Base-by-base conservation (phyloP, 371 early-diverging fungal species). In the Zancudomyces culisetae region DNA sequence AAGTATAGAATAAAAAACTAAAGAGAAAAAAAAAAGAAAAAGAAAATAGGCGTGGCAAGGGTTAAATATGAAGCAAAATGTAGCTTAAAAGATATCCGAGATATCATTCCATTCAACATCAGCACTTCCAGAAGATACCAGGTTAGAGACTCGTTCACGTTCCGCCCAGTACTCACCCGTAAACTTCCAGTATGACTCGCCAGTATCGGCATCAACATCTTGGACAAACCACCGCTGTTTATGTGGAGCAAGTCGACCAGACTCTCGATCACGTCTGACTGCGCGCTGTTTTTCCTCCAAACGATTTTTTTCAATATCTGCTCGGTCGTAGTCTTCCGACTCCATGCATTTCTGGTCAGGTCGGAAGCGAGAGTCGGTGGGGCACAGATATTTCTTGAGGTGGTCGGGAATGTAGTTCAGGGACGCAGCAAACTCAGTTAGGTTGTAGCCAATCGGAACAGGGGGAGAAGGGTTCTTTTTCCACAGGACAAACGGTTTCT, bases 331-430 rank as follows among this genome's bases (percentile, higher is more conserved):
- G 43, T 75, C 68, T 4, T 79, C 86, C 35, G 61, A 65, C 56
- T 81, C 81, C 79, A 81, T 75, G 0, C 75, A 76, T 4, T 69
- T 63, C 66, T 87, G 88, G 60, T 87, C 86, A 10, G 83, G 83
- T 13, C 87, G 71, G 47, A 81, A 70, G 30, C 89, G 70, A 13
- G 79, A 82, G 57, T 88, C 89, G 1, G 86, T 83, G 2, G 77
- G 81, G 22, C 80, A 78, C 40, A 88, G 59, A 52, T 61, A 68
- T 3, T 58, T 55, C 42, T 57, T 62, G 19, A 87, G 71, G 19
- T 55, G 51, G 1, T 69, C 59, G 1, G 77, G 64, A 22, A 72
- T 56, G 52, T 88, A 73, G 64, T 87, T 88, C 40, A 88, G 66
- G 18, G 79, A 71, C 55, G 77, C 71, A 20, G 88, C 84, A 60